Percentiles rank a stretch among this genome's conserved stretches.
These are phyloP conservation scores for Monosporascus ibericus DNA, from an alignment of 2,329 filamentous ascomycete species.

Conservation along the genomic window DNA sequence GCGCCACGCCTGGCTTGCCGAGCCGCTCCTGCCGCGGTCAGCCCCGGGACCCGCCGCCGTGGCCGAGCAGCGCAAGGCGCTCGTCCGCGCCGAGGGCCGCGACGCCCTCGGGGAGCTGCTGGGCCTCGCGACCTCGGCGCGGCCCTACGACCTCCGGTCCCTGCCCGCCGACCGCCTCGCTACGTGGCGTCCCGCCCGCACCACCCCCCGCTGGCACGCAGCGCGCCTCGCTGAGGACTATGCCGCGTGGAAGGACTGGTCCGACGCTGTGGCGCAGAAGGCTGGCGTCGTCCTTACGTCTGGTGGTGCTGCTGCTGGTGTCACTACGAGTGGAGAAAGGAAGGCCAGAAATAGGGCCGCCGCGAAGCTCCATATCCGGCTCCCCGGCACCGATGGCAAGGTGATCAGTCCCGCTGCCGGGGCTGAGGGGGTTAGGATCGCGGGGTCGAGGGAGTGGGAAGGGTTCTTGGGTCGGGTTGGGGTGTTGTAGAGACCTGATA, in stretches of 20 bases:
- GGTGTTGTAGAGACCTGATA: conserved; percentile 12
- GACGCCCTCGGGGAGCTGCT: conserved; percentile 61
- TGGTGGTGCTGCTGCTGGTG: conserved; percentile 8
- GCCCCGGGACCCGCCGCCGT: conserved; percentile 37
- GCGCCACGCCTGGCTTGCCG: conserved; percentile 55
- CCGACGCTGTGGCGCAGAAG: conserved; percentile 49
- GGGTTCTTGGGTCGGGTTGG: conserved; percentile 40
- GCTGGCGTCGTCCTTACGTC: conserved; percentile 31
- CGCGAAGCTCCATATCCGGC: conserved; percentile 44
- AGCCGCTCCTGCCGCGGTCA: conserved; percentile 47
- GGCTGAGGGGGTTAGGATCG: conserved; percentile 42
- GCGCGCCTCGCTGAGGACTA: conserved; percentile 61
- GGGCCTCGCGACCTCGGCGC: conserved; percentile 49
- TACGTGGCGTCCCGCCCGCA: conserved; percentile 58
- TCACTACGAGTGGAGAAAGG: conserved; percentile 16
- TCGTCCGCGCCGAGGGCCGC: conserved; percentile 55
- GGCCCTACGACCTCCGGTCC: conserved; percentile 52
- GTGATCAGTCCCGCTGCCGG: conserved; percentile 20
- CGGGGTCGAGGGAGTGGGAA: conserved; percentile 51
- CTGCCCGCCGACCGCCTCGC: conserved; percentile 53
- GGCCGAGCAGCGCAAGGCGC: conserved; percentile 51
- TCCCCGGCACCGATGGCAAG: conserved; percentile 40
- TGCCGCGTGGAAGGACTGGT: conserved; percentile 55
- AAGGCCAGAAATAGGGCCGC: conserved; percentile 29
- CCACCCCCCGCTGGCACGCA: conserved; percentile 60